Base-by-base conservation (phyloP, 441 rosid species). In the Pelargonium citronellum region DNA sequence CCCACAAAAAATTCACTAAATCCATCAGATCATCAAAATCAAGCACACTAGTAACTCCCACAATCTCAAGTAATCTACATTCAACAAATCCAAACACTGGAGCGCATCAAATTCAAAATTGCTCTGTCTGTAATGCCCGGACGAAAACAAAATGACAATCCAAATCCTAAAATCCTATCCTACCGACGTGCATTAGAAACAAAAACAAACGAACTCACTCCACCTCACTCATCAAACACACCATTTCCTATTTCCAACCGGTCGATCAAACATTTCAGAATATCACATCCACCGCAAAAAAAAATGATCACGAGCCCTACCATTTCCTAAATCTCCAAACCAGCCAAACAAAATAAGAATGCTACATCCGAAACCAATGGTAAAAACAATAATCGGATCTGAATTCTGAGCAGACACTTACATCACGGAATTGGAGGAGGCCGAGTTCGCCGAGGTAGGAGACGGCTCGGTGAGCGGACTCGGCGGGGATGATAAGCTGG, bases 361-460 rank as follows among this genome's bases (percentile, higher is more conserved):
- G 67, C 24, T 46, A 20, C 27, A 15, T 49, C 71, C 8, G 17
- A 73, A 41, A 68, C 64, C 71, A 41, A 68, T 60, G 71, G 1
- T 30, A 64, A 51, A 30, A 67, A 43, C 75, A 5, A n/a, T 62
- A 73, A 66, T 70, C 75, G 79, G 84, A 81, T n/a, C n/a, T n/a
- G n/a, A n/a, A n/a, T n/a, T 83, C 87, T 69, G 81, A 76, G 79
- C 63, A 47, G 58, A 73, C 30, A 82, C 95, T 83, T 79, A 95
- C 98, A 75, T 95, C 98, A 30, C 94, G 90, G 76, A 95, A 89
- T 81, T 92, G 99, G 61, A 95, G 80, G 76, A 90, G 93, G 66
- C 99, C 98, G 78, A 92, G 88, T 72, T 89, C 97, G 57, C 97
- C 98, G 79, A 95, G 97, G 72, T 92, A 92, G 69, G 98, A 83